phyloP scores from a whole-genome alignment of 176 grass and related monocot genomes.

The Panicum miliaceum region DNA sequence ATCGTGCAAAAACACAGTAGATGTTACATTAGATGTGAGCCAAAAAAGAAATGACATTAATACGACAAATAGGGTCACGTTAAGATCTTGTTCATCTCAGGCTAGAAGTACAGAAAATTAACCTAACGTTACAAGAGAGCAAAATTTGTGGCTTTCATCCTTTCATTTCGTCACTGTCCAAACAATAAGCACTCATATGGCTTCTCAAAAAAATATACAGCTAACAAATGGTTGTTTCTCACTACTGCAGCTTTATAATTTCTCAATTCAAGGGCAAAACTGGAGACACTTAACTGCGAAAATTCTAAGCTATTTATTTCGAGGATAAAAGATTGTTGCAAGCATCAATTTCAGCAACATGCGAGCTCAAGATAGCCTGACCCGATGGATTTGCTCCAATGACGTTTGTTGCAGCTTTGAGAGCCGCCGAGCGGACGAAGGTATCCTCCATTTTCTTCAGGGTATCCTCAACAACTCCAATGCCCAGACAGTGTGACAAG shows the following conservation, averaged over 20 bases:
- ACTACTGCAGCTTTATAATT: not conserved
- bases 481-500: constrained; percentile 44
- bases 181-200: constrained; percentile 38
- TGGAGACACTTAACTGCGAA: not conserved
- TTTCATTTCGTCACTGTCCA: constrained; percentile 6
- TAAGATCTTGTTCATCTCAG: not conserved
- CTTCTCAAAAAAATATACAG: constrained; percentile 38
- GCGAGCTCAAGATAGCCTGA: constrained; percentile 49
- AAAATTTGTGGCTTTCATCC: constrained; percentile 22
- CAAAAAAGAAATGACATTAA: not conserved
- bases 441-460: constrained; percentile 68
- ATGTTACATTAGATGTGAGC: not conserved
- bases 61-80: not conserved
- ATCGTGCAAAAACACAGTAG: not conserved
- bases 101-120: constrained; percentile 3
- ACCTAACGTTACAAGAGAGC: not conserved
- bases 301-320: constrained; percentile 32
- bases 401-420: constrained; percentile 45
- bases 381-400: constrained; percentile 52
- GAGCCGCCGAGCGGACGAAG: constrained; percentile 39
- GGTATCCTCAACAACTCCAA: constrained; percentile 55
- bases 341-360: constrained; percentile 41
- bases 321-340: constrained; percentile 51
- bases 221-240: constrained; percentile 29
- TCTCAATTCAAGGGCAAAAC: constrained; percentile 11